Percentiles rank a stretch among this genome's conserved stretches.
Conservation (phyloP, 768 basidiomycete genomes). For the Auricularia auricula-judae region DNA sequence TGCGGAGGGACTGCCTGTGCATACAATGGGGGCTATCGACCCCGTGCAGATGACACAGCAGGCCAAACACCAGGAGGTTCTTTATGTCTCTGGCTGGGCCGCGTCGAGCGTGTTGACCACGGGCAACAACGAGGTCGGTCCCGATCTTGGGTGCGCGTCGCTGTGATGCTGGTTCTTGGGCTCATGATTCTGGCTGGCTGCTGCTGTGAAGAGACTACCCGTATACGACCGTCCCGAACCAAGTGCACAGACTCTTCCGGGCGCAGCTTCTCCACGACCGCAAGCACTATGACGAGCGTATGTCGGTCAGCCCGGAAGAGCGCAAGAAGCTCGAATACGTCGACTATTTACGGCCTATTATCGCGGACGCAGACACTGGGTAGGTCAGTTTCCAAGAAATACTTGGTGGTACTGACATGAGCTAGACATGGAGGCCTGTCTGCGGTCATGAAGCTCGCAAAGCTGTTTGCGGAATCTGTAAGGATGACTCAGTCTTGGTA, state of each 20-base stretch:
- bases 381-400: slow-evolving; percentile 21
- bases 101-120: slow-evolving; percentile 79
- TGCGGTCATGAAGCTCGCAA: slow-evolving; percentile 87
- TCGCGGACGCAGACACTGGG: slow-evolving; percentile 95
- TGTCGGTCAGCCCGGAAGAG: slow-evolving; percentile 50
- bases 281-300: slow-evolving; percentile 84
- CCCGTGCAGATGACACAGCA: slow-evolving; percentile 93
- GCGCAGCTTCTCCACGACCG: slow-evolving; percentile 89
- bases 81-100: slow-evolving; percentile 93
- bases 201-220: slow-evolving; percentile 64
- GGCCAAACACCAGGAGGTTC: slow-evolving; percentile 74
- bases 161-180: background rate
- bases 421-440: slow-evolving; percentile 86
- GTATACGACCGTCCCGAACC: slow-evolving; percentile 93
- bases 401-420: background rate
- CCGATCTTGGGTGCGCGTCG: slow-evolving; percentile 65
- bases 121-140: slow-evolving; percentile 84
- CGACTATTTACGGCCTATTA: slow-evolving; percentile 85
- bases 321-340: slow-evolving; percentile 64
- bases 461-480: slow-evolving; percentile 89
- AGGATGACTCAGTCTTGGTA: slow-evolving; percentile 9
- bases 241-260: slow-evolving; percentile 83
- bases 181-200: background rate
- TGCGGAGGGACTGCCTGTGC: slow-evolving; percentile 56
- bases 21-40: slow-evolving; percentile 90